Base-by-base conservation (phyloP, 345 rosid species). In the Nasturtium officinale region DNA sequence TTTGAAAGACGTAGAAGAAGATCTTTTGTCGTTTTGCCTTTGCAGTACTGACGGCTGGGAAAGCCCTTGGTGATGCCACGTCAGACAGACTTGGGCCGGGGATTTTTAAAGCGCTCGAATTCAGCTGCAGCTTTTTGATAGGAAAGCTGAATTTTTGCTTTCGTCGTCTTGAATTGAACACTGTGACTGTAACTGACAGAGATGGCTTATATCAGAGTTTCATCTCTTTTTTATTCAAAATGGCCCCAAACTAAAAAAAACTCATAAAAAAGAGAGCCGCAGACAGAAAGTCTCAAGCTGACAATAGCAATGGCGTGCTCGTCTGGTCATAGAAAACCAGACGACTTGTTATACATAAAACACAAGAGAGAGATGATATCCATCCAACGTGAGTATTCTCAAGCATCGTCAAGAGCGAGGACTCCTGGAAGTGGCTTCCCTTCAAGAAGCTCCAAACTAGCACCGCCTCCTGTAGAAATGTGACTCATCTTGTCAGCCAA, bases 391-490 rank as follows among this genome's bases (percentile, higher is more conserved):
- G 46, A 33, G 17, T 10, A 9, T 13, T 38, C 25, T 48, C 57
- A 77, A 25, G 91, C 96, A 56, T 90, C 94, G 5, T 90, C 91
- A 9, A 90, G 89, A 65, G 96, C 96, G 30, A 88, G 71, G 54
- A 90, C 94, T 81, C 94, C 94, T 5, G 96, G 96, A 71, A 90
- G 94, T 65, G 80, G 85, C 77, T 90, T 88, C 3, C 96, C 96
- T 74, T 90, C 96, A 67, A 90, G 80, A 81, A 90, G 78, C 79
- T 90, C 96, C 86, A 90, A 86, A 81, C 96, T 88, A 16, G 96
- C 96, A 78, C 96, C 96, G 1, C 96, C 96, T 71, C 96, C 96
- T 0, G 94, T 90, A 59, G 96, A 90, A 71, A 90, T 90, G 87
- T 90, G 96, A 55, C 96, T 88, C 96, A 90, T 88, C 35, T 81